Evolutionary conservation across 257 asterid species (phyloP).

Genomic region (Dorcoceras hygrometricum): DNA sequence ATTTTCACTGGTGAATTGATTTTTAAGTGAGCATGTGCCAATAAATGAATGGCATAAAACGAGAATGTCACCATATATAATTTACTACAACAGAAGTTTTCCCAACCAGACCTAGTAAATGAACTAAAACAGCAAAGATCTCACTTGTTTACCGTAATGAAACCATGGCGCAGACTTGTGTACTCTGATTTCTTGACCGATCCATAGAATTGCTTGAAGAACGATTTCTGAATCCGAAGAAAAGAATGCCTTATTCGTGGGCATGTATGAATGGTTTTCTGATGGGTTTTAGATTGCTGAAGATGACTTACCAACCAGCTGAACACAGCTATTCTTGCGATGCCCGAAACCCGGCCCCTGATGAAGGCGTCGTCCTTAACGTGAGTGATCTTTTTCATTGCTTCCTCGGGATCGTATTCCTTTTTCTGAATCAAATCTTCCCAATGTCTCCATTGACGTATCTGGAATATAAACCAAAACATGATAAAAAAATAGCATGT

Average conservation of each 20-base stretch:
- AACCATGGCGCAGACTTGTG: conserved; percentile 43
- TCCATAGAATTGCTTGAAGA: conserved; percentile 49
- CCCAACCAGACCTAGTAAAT: no score
- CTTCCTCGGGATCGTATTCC: conserved; percentile 35
- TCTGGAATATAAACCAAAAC: conserved; percentile 24
- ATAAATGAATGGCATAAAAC: no score
- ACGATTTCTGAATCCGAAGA: conserved; percentile 34
- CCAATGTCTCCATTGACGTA: conserved; percentile 52
- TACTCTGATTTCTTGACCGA: conserved; percentile 46
- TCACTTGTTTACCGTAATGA: conserved; percentile 35
- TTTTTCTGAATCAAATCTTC: conserved; percentile 40
- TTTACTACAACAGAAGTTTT: no score
- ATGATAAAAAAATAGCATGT: not conserved
- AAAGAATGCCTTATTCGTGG: not conserved
- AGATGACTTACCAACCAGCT: conserved; percentile 53
- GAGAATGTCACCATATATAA: no score
- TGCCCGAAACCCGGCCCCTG: conserved; percentile 41
- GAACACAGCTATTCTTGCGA: conserved; percentile 34
- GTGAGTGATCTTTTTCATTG: conserved; percentile 31
- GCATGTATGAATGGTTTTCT: not conserved
- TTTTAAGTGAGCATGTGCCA: no score
- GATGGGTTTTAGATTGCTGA: no score
- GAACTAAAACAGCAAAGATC: no score
- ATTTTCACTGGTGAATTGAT: no score
- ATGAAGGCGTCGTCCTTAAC: conserved; percentile 55